Percentiles rank a stretch among this genome's conserved stretches.
Conservation (phyloP, 225 moss, liverwort and hornwort species). For the Sphagnum tenellum region DNA sequence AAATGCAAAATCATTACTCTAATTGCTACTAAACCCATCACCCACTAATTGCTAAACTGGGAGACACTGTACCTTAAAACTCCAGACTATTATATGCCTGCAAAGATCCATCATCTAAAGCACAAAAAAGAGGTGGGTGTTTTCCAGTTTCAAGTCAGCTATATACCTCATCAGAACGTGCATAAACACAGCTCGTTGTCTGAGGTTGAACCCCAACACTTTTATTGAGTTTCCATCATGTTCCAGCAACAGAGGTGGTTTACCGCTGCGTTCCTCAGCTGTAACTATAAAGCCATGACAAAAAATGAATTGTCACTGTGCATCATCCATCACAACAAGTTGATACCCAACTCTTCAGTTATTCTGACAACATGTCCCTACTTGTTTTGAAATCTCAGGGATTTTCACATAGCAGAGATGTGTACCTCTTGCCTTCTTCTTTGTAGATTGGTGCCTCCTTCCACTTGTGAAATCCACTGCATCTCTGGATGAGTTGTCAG, state of each 20-base stretch:
- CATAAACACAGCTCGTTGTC: constrained; percentile 85
- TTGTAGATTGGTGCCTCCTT: constrained; percentile 56
- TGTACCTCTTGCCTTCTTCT: constrained; percentile 76
- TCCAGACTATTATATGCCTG: no score
- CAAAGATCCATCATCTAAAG: no score
- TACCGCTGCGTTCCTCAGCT: constrained; percentile 46
- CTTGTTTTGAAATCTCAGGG: no score
- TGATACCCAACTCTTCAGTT: no score
- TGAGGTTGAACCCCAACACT: constrained; percentile 83
- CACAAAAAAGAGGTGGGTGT: no score
- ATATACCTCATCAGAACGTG: constrained; percentile 99
- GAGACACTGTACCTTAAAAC: no score
- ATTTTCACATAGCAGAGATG: neutral
- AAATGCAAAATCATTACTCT: no score
- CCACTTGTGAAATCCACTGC: constrained; percentile 47
- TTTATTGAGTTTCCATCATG: constrained; percentile 86
- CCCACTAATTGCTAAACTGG: no score
- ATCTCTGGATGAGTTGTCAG: constrained; percentile 38
- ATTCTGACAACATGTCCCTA: no score
- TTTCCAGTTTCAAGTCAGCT: neutral
- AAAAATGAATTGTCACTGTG: no score
- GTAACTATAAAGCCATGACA: neutral
- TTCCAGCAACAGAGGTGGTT: constrained; percentile 86
- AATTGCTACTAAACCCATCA: no score
- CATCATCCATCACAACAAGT: no score